These are phyloP conservation scores for Urtica urens DNA, from an alignment of 306 rosid genomes.

Conservation along the genomic window DNA sequence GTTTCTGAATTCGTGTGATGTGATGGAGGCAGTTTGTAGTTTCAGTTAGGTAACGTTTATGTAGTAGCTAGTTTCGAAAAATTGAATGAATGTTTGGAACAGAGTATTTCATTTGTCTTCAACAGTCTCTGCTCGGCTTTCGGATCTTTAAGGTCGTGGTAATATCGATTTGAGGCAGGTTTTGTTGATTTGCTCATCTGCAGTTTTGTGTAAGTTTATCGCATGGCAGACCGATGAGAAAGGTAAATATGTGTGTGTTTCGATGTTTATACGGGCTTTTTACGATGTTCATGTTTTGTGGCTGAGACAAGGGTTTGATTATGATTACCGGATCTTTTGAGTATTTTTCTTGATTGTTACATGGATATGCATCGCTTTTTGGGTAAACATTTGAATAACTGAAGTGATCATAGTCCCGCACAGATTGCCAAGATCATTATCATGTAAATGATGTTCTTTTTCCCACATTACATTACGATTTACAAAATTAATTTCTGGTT, in stretches of 20 bases:
- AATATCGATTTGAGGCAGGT: not conserved
- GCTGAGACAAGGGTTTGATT: not conserved
- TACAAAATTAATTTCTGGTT: too few species aligned
- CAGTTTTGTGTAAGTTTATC: not conserved
- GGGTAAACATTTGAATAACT: not conserved
- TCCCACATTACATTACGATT: not conserved
- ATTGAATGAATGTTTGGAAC: slow-evolving; percentile 2
- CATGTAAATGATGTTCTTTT: too few species aligned
- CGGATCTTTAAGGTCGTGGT: too few species aligned
- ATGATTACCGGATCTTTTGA: too few species aligned
- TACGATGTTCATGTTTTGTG: not conserved
- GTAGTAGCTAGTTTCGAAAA: too few species aligned
- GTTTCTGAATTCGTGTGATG: not conserved
- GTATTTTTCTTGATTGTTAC: too few species aligned
- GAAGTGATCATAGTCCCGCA: not conserved
- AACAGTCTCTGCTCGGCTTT: too few species aligned
- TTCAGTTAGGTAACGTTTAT: not conserved
- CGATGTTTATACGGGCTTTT: not conserved
- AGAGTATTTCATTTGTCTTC: too few species aligned
- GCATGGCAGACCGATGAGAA: not conserved
- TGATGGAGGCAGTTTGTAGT: slow-evolving; percentile 3
- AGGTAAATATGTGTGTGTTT: not conserved
- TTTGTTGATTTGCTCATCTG: not conserved
- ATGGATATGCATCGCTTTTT: not conserved
- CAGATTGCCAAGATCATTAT: not conserved